Evolutionary conservation across 1,284 basidiomycete species (phyloP), one percentile per base, ranked within the genome.

Genomic region (Phellopilus nigrolimitatus): DNA sequence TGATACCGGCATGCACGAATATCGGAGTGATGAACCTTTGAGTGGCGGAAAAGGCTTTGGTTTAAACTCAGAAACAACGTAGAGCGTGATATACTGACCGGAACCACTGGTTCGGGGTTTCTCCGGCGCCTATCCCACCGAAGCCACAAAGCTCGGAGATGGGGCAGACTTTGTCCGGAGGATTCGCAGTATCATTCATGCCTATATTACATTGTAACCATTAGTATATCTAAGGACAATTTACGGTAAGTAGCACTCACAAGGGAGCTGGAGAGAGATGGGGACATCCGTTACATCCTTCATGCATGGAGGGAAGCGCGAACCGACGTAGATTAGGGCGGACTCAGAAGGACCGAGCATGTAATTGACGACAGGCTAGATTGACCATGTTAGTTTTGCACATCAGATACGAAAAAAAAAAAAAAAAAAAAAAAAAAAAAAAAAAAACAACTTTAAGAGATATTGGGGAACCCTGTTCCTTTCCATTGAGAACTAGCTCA

Each of bases 221-320:
- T 37, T 41, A 36, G 15, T 42, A 51, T 21, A 27, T 19, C 47
- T n/a, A 8, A 12, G 19, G 15, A 31, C 40, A 30, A 6, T 33
- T 19, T 30, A 47, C 60, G 49, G 39, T 56, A 22, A 42, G 55
- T 17, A 1, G 28, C 30, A 41, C 79, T 56, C 62, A 87, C 91
- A 94, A 49, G 80, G 76, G 47, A 93, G 69, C 8, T 66, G 61
- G 3, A 79, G 80, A 2, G 76, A 75, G 6, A 78, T 72, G 22
- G 89, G 74, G 15, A 95, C 66, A 39, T 71, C 75, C 33, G 69
- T 54, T 24, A 94, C 80, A 25, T 69, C 57, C 62, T 93, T 94
- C 89, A 95, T 95, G 61, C 84, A 88, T 2, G 87, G 83, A 6
- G 91, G 91, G 63, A 95, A 98, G 13, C 95, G 88, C 13, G 94